Evolutionary conservation across 345 rosid genomes (phyloP).

Genomic region (Geranium brycei): DNA sequence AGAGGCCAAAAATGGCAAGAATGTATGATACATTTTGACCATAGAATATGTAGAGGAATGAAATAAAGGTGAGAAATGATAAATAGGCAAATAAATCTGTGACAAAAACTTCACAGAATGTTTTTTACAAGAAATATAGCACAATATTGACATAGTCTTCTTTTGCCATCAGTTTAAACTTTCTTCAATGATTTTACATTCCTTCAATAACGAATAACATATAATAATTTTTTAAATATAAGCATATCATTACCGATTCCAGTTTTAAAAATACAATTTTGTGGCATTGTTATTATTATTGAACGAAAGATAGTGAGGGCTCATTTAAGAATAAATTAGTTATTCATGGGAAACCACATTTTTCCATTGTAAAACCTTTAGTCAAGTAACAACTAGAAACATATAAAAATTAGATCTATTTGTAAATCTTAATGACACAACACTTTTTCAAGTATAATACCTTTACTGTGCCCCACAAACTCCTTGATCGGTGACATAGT

Average conservation of each 20-base stretch:
- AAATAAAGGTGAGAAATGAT: not conserved
- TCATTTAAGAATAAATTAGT: not conserved
- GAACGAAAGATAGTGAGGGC: not conserved
- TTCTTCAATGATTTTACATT: no score
- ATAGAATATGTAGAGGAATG: not conserved
- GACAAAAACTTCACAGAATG: not conserved
- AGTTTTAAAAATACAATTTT: no score
- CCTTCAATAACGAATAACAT: no score
- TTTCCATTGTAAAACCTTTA: not conserved
- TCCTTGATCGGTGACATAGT: constrained; percentile 76
- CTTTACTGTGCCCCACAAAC: constrained; percentile 84
- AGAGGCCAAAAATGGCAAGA: not conserved
- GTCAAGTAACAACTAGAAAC: not conserved
- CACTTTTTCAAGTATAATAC: constrained; percentile 23
- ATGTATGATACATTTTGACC: not conserved
- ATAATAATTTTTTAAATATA: no score
- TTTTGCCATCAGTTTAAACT: not conserved
- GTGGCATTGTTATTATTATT: no score
- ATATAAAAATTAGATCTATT: constrained; percentile 2
- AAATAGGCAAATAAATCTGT: no score
- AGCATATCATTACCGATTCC: no score
- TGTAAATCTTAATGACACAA: constrained; percentile 1
- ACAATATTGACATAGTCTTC: not conserved
- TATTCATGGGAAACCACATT: not conserved
- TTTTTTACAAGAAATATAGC: not conserved